These are phyloP conservation scores for Dendrobium officinale DNA, from an alignment of 106 monocot species.

Conservation along the genomic window DNA sequence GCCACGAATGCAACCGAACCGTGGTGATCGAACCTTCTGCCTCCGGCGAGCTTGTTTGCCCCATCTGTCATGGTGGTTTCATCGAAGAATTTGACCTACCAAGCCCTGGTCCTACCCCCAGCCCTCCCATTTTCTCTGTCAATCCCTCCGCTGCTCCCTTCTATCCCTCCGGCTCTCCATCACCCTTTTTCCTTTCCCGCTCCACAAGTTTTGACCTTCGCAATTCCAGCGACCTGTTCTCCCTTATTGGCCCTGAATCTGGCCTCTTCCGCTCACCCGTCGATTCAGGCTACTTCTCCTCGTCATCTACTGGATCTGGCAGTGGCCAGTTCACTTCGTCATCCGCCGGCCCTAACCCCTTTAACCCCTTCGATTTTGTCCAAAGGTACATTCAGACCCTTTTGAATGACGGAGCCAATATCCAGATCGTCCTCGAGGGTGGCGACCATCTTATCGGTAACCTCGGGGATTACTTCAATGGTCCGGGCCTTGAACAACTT, in stretches of 20 bases:
- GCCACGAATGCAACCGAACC: constrained; percentile 73
- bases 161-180: background rate
- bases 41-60: constrained; percentile 58
- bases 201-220: constrained; percentile 23
- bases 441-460: constrained; percentile 64
- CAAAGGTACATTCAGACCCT: constrained; percentile 40
- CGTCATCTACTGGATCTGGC: constrained; percentile 1
- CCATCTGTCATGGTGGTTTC: constrained; percentile 73
- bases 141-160: constrained; percentile 9
- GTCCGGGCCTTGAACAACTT: constrained; percentile 75
- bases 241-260: constrained; percentile 17
- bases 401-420: constrained; percentile 50
- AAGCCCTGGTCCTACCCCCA: constrained; percentile 32
- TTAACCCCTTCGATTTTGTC: constrained; percentile 37
- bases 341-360: constrained; percentile 17
- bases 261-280: constrained; percentile 4
- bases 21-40: constrained; percentile 36
- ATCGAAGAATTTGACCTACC: constrained; percentile 58
- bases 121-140: constrained; percentile 9
- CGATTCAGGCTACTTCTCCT: constrained; percentile 7
- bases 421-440: constrained; percentile 69
- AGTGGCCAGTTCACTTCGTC: constrained; percentile 9
- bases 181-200: constrained; percentile 10
- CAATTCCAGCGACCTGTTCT: constrained; percentile 22
- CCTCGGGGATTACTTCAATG: constrained; percentile 84